These are phyloP conservation scores for Durusdinium trenchii DNA, from an alignment of 73 alveolate genomes.

Conservation along the genomic window DNA sequence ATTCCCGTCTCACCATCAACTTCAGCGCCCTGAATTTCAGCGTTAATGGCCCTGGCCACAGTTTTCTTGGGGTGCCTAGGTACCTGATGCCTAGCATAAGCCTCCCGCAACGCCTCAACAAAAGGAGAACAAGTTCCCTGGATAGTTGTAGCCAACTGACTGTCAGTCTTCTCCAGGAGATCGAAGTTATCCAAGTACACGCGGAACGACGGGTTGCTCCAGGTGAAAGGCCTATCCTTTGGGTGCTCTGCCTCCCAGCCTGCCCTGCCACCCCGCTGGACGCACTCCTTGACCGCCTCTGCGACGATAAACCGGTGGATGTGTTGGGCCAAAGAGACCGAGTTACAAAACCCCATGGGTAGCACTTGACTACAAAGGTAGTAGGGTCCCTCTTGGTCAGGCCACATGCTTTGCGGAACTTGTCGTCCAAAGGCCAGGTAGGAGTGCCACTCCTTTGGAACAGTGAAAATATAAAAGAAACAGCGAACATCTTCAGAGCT, in stretches of 20 bases:
- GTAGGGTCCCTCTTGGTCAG: background rate
- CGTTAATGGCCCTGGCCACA: background rate
- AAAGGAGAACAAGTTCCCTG: background rate
- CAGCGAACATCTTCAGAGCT: background rate
- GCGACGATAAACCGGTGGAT: background rate
- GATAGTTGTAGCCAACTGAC: background rate
- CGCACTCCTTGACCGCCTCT: background rate
- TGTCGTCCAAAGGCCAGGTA: background rate
- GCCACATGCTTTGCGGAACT: background rate
- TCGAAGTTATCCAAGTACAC: constrained; percentile 18
- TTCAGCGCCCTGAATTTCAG: background rate
- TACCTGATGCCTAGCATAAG: background rate
- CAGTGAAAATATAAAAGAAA: too few relatives aligned
- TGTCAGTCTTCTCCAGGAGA: background rate
- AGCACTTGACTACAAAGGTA: background rate
- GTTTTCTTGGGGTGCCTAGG: background rate
- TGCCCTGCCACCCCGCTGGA: background rate
- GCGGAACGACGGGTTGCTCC: background rate
- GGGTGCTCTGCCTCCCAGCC: background rate
- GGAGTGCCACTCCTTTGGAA: background rate
- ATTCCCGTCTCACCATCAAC: background rate
- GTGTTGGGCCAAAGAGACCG: background rate
- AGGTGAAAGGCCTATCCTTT: background rate
- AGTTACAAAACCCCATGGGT: background rate
- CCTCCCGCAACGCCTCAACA: background rate